These are phyloP conservation scores for Stereocaulon alpinum DNA, from an alignment of 495 filamentous ascomycete genomes.

Conservation along the genomic window DNA sequence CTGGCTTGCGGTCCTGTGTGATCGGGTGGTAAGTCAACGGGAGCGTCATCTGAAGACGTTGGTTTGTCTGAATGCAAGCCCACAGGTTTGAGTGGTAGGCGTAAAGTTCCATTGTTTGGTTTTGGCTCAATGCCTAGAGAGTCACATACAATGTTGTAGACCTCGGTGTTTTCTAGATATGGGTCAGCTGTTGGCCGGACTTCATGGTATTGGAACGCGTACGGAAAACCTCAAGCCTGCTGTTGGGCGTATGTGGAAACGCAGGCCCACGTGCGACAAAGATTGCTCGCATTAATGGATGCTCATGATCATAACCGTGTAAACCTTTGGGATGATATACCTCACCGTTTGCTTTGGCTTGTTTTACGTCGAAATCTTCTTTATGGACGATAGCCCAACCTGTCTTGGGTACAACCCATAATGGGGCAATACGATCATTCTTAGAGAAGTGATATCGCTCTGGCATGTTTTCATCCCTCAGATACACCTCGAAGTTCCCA, in stretches of 20 bases:
- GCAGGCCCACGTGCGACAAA: constrained; percentile 42
- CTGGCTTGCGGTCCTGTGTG: neutral
- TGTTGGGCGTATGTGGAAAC: constrained; percentile 62
- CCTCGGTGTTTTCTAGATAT: constrained; percentile 71
- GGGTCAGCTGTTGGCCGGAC: neutral
- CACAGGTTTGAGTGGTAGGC: constrained; percentile 59
- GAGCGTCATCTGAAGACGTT: constrained; percentile 26
- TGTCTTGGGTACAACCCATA: constrained; percentile 44
- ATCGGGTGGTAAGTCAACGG: constrained; percentile 26
- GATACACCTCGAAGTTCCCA: constrained; percentile 56
- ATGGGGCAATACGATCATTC: constrained; percentile 41
- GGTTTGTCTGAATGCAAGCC: constrained; percentile 53
- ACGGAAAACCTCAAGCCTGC: constrained; percentile 75
- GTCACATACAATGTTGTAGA: constrained; percentile 82
- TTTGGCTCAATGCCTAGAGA: constrained; percentile 34
- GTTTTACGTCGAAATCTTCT: constrained; percentile 36
- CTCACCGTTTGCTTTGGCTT: constrained; percentile 27
- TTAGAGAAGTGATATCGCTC: constrained; percentile 40
- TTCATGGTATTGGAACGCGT: constrained; percentile 35
- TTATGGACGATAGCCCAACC: constrained; percentile 44
- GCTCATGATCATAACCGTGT: constrained; percentile 42
- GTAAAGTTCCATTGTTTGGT: constrained; percentile 48
- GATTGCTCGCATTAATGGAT: constrained; percentile 44
- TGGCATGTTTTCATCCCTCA: constrained; percentile 40
- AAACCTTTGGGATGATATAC: constrained; percentile 38